These are phyloP conservation scores for Ophiosphaerella herpotricha DNA, from an alignment of 2,329 filamentous ascomycete species.

Conservation along the genomic window DNA sequence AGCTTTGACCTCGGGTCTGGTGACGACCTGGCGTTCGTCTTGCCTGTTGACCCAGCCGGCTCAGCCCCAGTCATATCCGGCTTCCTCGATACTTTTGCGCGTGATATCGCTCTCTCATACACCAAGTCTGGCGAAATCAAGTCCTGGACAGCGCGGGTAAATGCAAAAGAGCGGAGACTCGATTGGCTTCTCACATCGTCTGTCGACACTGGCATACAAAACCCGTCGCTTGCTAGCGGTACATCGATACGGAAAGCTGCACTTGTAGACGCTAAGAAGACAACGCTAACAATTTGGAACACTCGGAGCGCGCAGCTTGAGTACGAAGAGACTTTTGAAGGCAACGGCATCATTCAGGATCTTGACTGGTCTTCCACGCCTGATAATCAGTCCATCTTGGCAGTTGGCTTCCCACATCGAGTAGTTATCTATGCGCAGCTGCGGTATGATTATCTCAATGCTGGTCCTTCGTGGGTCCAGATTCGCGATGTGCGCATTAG, in stretches of 20 bases:
- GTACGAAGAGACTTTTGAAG: conserved; percentile 74
- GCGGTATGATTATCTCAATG: conserved; percentile 88
- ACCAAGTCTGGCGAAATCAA: conserved; percentile 74
- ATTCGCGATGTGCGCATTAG: conserved; percentile 82
- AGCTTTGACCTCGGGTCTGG: conserved; percentile 67
- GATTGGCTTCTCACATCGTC: conserved; percentile 84
- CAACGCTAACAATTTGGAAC: conserved; percentile 88
- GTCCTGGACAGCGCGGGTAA: conserved; percentile 83
- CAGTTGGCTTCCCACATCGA: conserved; percentile 88
- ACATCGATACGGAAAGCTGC: conserved; percentile 87
- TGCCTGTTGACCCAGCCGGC: conserved; percentile 87
- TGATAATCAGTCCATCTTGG: conserved; percentile 84
- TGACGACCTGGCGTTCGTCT: conserved; percentile 61
- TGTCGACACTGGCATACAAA: conserved; percentile 75
- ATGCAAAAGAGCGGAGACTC: conserved; percentile 62
- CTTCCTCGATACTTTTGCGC: conserved; percentile 83
- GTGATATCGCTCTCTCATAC: conserved; percentile 85
- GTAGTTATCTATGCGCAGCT: conserved; percentile 83
- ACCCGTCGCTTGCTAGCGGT: conserved; percentile 79
- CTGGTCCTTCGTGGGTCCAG: conserved; percentile 85
- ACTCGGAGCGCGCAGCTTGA: conserved; percentile 80
- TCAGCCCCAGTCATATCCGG: conserved; percentile 71
- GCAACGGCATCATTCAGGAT: conserved; percentile 77
- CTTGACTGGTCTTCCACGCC: conserved; percentile 94
- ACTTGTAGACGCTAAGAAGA: conserved; percentile 73